Evolutionary conservation across 805 yeast genomes (phyloP).

Genomic region (Candida tallmaniae): DNA sequence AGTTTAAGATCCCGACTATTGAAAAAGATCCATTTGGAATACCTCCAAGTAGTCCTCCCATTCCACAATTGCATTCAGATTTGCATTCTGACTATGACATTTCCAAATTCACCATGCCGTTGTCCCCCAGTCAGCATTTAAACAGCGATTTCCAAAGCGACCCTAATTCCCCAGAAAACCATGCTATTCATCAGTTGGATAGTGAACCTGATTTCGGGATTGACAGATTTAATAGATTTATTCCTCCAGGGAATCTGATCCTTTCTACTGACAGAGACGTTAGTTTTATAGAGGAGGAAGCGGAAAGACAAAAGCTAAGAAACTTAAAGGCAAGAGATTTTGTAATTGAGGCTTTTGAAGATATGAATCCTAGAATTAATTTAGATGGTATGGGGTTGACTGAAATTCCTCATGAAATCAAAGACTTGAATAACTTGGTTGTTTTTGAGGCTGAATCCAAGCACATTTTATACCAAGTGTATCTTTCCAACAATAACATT

Average conservation of each 20-base stretch:
- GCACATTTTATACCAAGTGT: slow-evolving; percentile 41
- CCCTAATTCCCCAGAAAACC: slow-evolving; percentile 1
- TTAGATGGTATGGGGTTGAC: slow-evolving; percentile 45
- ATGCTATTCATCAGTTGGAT: slow-evolving; percentile 4
- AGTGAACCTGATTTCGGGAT: slow-evolving; percentile 46
- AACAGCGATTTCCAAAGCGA: slow-evolving; percentile 6
- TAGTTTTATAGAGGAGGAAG: slow-evolving; percentile 15
- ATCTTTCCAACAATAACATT: slow-evolving; percentile 47
- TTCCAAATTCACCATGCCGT: slow-evolving; percentile 8
- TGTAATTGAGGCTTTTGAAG: slow-evolving; percentile 46
- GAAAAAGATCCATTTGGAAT: slow-evolving; percentile 11
- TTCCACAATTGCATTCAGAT: slow-evolving; percentile 27
- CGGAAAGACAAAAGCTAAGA: slow-evolving; percentile 14
- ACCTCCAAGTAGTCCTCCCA: slow-evolving; percentile 39
- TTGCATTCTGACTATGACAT: slow-evolving; percentile 27
- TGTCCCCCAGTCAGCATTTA: slow-evolving; percentile 13
- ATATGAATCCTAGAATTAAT: slow-evolving; percentile 38
- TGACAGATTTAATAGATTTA: slow-evolving; percentile 43
- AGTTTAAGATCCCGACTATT: slow-evolving; percentile 11
- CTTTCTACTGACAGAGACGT: slow-evolving; percentile 33
- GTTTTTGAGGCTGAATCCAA: slow-evolving; percentile 22
- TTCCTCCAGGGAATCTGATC: slow-evolving; percentile 21
- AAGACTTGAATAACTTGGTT: slow-evolving; percentile 54
- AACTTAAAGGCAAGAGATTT: slow-evolving; percentile 33
- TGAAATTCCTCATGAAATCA: slow-evolving; percentile 53